Percentiles rank a stretch among this genome's conserved stretches.
Evolutionary conservation across 164 flowering plant genomes (phyloP).

Genomic region (Magnolia changhungtana): DNA sequence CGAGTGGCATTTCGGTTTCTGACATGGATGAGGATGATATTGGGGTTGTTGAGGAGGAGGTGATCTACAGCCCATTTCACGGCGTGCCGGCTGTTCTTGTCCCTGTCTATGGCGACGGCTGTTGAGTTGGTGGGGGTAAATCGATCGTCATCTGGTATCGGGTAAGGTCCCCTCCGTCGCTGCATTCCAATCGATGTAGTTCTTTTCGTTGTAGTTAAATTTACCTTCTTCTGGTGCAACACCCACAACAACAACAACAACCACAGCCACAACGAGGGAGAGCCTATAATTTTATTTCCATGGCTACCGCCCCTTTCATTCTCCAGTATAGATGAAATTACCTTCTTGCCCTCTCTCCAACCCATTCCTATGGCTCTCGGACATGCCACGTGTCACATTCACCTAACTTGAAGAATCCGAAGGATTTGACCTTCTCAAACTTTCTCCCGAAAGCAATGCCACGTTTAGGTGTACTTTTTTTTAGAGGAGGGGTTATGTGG

Average conservation of each 20-base stretch:
- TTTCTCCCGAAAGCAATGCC: too few species aligned
- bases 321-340: too few species aligned
- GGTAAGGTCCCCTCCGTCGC: background rate
- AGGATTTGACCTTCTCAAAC: too few species aligned
- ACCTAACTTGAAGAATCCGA: too few species aligned
- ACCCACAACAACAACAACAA: background rate
- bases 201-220: too few species aligned
- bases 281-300: background rate
- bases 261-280: background rate
- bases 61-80: constrained; percentile 31
- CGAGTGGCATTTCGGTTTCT: constrained; percentile 9
- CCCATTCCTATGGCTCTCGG: too few species aligned
- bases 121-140: background rate
- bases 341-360: too few species aligned
- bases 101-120: constrained; percentile 23
- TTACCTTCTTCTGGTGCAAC: background rate
- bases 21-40: constrained; percentile 25
- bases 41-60: constrained; percentile 8
- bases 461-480: too few species aligned
- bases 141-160: background rate
- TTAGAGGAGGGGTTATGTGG: too few species aligned
- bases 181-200: background rate
- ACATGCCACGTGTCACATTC: too few species aligned
- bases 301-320: too few species aligned
- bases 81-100: constrained; percentile 23